Percentiles rank a stretch among this genome's conserved stretches.
Evolutionary conservation across 257 asterid species (phyloP).

Genomic region (Gentiana straminea): DNA sequence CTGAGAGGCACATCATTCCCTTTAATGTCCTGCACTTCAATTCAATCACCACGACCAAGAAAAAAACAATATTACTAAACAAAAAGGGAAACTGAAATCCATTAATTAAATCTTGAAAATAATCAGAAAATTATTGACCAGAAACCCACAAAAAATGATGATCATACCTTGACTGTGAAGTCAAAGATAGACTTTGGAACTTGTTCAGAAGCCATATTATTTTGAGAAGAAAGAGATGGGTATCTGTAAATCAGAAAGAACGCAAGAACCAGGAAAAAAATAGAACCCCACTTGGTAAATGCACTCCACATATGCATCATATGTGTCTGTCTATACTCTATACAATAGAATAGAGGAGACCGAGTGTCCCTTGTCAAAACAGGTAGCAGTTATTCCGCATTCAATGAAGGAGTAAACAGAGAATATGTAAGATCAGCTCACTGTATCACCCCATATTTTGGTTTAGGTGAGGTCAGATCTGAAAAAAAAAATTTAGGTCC

Average conservation of each 20-base stretch:
- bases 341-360: neutral
- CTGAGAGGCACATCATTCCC: conserved; percentile 68
- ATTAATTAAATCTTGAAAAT: neutral
- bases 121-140: neutral
- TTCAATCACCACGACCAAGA: conserved; percentile 7
- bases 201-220: conserved; percentile 16
- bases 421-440: no score
- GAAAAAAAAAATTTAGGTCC: no score
- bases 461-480: no score
- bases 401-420: no score
- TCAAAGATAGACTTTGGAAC: conserved; percentile 38
- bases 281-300: conserved; percentile 30
- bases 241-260: conserved; percentile 16
- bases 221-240: conserved; percentile 16
- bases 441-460: no score
- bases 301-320: conserved; percentile 23
- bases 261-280: conserved; percentile 38
- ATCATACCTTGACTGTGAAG: conserved; percentile 50
- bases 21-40: conserved; percentile 46
- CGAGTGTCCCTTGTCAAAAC: no score
- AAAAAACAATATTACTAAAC: neutral
- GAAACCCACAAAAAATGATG: neutral
- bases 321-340: neutral
- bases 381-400: no score
- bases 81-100: neutral